Percentiles rank a stretch among this genome's conserved stretches.
Evolutionary conservation across 129 eudicot genomes (phyloP).

Genomic region (Tagetes patula): DNA sequence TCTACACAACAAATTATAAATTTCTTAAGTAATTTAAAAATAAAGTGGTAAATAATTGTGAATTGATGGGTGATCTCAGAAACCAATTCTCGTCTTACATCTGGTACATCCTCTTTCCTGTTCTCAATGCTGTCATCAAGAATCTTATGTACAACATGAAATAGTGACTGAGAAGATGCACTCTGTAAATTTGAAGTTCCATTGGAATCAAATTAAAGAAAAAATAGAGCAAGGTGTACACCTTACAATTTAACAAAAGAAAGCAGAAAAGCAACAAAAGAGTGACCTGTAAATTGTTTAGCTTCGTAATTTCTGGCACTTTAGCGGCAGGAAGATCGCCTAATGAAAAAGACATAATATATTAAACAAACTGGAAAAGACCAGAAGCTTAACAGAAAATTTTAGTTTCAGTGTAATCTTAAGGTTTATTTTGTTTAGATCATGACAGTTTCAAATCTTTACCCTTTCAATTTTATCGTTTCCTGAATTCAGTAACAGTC

Average conservation of each 20-base stretch:
- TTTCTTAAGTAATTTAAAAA: neutral
- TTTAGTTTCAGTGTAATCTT: slow-evolving; percentile 1
- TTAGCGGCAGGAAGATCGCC: slow-evolving; percentile 42
- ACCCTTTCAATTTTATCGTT: neutral
- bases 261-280: neutral
- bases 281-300: slow-evolving; percentile 67
- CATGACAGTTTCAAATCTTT: neutral
- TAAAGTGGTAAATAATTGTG: neutral
- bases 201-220: slow-evolving; percentile 15
- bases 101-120: slow-evolving; percentile 79
- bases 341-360: neutral
- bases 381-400: slow-evolving; percentile 13
- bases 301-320: slow-evolving; percentile 59
- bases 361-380: slow-evolving; percentile 5
- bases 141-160: slow-evolving; percentile 60
- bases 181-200: slow-evolving; percentile 50
- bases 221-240: neutral
- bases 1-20: slow-evolving; percentile 34
- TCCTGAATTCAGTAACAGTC: neutral
- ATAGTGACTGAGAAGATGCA: slow-evolving; percentile 70
- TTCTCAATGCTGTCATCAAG: slow-evolving; percentile 80
- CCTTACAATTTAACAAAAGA: slow-evolving; percentile 2
- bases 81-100: slow-evolving; percentile 42
- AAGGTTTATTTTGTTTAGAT: neutral
- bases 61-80: slow-evolving; percentile 13